Base-by-base conservation (phyloP, 306 rosid species). In the Spatholobus suberectus region DNA sequence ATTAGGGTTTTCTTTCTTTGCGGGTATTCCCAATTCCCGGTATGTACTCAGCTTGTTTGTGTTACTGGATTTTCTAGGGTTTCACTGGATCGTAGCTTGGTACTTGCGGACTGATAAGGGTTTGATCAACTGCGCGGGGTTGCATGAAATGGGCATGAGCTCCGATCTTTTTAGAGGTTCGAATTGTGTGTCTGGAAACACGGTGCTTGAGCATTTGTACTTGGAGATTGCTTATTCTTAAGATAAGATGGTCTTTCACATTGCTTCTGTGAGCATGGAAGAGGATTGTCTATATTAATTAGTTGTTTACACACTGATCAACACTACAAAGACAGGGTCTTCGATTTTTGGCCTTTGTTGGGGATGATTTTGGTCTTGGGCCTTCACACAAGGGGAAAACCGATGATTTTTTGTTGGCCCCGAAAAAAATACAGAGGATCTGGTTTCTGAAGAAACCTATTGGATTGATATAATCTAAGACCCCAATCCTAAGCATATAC, bases 211-310 rank as follows among this genome's bases (percentile, higher is more conserved):
- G 79, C 83, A 88, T 72, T 86, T 85, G 72, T 73, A 78, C 85
- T 90, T 69, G 81, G 83, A 80, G 88, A 84, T 86, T 83, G 90
- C 89, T 68, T 87, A 81, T 18, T 54, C 61, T 20, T 54, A 20
- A 54, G 10, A 51, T 51, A 61, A 78, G 81, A 84, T 90, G 86
- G 77, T 89, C 80, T 76, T 73, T 78, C 44, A 57, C 82, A n/a
- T 61, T 73, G 54, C 52, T 76, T 81, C 54, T 74, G 7, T 85
- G 85, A 83, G 86, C 88, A 90, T 90, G 94, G 98, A 92, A 90
- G 89, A 90, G 83, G 94, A 90, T 89, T 93, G 95, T 75, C 67
- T 89, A 41, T 87, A 89, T 59, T 62, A 85, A 44, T 44, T 41
- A 35, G 15, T 44, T 46, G 6, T 51, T 85, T 84, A 62, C 58